Conservation (phyloP, 306 rosid genomes). For the Canavalia ensiformis region DNA sequence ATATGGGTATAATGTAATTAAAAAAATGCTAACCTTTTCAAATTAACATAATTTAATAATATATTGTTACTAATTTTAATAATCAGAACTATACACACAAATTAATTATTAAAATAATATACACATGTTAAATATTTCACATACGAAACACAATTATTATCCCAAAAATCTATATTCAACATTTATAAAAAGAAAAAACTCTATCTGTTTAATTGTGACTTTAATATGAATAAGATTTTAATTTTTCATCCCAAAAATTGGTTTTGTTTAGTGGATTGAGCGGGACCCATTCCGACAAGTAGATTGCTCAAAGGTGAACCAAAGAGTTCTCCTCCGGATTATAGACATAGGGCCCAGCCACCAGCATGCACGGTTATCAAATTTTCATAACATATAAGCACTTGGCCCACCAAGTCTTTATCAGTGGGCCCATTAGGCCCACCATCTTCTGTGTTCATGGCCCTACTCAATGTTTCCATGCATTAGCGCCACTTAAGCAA, state of each 20-base stretch:
- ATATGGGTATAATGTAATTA: not conserved
- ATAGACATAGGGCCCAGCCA: slow-evolving; percentile 24
- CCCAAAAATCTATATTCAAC: not conserved
- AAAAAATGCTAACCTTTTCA: not conserved
- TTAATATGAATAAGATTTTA: too few species aligned
- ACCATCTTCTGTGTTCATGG: not conserved
- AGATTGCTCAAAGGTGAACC: not conserved
- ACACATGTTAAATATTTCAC: not conserved
- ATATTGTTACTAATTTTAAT: not conserved
- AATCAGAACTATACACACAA: not conserved
- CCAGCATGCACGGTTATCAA: slow-evolving; percentile 45
- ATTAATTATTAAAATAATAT: too few species aligned
- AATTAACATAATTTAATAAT: too few species aligned
- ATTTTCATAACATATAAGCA: not conserved
- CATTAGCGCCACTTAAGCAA: not conserved
- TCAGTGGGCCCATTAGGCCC: slow-evolving; percentile 26
- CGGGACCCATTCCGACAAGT: slow-evolving; percentile 14
- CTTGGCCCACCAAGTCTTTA: not conserved
- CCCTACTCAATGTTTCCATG: not conserved
- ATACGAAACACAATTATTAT: not conserved
- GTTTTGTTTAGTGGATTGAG: not conserved
- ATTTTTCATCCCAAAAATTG: not conserved
- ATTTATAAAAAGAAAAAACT: not conserved
- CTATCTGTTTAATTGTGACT: too few species aligned
- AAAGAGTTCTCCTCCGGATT: not conserved